Evolutionary conservation across 192 early-diverging fungal genomes (phyloP).

Genomic region (Backusella tarrabulga): DNA sequence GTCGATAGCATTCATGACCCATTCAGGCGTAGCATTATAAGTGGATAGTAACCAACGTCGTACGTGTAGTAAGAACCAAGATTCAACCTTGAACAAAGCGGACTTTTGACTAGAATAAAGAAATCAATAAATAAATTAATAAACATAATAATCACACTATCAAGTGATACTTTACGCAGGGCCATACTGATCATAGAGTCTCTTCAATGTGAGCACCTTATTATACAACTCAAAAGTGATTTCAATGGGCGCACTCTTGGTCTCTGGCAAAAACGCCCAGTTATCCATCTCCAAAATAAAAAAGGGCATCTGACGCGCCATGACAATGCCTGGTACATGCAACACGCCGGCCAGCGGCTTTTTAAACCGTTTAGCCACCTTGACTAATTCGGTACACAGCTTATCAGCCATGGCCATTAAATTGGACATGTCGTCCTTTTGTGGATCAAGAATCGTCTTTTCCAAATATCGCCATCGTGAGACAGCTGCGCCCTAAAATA

Average conservation of each 20-base stretch:
- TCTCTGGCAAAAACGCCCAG: constrained; percentile 45
- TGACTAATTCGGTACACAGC: constrained; percentile 24
- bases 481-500: constrained; percentile 35
- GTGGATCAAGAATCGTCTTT: constrained; percentile 16
- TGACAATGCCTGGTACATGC: constrained; percentile 43
- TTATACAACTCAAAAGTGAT: constrained; percentile 57
- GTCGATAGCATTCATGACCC: constrained; percentile 66
- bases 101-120: constrained; percentile 29
- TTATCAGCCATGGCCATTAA: constrained; percentile 34
- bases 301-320: constrained; percentile 49
- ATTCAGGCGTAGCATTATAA: constrained; percentile 63
- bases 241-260: constrained; percentile 42
- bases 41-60: constrained; percentile 60
- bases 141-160: neutral
- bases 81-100: constrained; percentile 64
- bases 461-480: constrained; percentile 33
- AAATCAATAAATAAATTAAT: neutral
- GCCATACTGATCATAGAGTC: constrained; percentile 47
- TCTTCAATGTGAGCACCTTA: constrained; percentile 44
- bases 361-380: constrained; percentile 21
- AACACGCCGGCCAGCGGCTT: constrained; percentile 11
- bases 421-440: constrained; percentile 36
- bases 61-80: constrained; percentile 72
- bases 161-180: constrained; percentile 33
- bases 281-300: constrained; percentile 58